A percentile compares a stretch with the other conserved stretches of the same genome.
phyloP scores from a whole-genome alignment of 306 rosid species.

The Mimosa bimucronata region DNA sequence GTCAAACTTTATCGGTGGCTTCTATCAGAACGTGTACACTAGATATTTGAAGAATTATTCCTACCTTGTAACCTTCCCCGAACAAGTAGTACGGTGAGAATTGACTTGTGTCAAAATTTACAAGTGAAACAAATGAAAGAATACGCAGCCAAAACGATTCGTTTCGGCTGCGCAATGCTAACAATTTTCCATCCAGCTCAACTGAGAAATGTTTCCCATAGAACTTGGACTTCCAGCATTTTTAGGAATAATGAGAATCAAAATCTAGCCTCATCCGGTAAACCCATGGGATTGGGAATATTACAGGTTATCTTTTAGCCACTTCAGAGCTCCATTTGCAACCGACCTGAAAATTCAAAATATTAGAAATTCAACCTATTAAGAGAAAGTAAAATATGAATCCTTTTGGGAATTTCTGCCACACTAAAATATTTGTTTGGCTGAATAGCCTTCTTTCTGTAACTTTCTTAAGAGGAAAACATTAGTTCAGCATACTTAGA shows the following conservation, averaged over 20 bases:
- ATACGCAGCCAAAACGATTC: conserved; percentile 43
- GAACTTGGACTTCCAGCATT: conserved; percentile 32
- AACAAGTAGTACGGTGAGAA: conserved; percentile 31
- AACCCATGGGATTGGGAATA: conserved; percentile 37
- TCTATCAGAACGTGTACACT: neutral
- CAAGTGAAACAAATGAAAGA: conserved; percentile 60
- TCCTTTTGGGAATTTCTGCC: neutral
- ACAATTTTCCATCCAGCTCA: conserved; percentile 25
- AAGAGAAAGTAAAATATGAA: conserved; percentile 1
- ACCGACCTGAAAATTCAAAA: conserved; percentile 64
- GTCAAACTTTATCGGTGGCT: neutral
- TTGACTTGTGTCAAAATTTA: conserved; percentile 47
- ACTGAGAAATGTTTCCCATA: conserved; percentile 35
- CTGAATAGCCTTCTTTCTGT: neutral
- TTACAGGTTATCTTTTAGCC: conserved; percentile 94
- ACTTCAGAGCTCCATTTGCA: conserved; percentile 86
- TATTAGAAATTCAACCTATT: neutral
- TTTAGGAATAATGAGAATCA: conserved; percentile 33
- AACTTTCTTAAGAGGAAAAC: neutral
- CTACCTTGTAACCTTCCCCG: conserved; percentile 15
- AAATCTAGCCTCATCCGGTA: conserved; percentile 30
- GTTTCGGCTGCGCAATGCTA: conserved; percentile 33
- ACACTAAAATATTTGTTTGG: neutral
- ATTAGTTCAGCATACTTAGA: conserved; percentile 8
- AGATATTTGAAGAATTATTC: neutral